Evolutionary conservation across 257 asterid genomes (phyloP), one percentile per base, ranked within the genome.

Genomic region (Solanum paucissectum): DNA sequence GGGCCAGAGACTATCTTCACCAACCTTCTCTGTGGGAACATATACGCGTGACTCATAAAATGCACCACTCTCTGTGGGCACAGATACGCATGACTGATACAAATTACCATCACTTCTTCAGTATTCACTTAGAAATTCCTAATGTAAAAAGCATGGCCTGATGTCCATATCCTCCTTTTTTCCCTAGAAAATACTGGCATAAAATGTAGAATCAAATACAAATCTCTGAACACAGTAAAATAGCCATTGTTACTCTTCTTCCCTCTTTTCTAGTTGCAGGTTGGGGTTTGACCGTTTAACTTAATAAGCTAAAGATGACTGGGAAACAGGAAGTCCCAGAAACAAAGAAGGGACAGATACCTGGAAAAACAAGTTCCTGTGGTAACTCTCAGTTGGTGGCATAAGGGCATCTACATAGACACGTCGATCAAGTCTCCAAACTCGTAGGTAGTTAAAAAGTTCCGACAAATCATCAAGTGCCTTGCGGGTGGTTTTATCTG

Each of bases 391-490:
- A 73, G 97, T 95, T 90, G 99, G 98, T 64, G 98, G 98, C 98
- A 97, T 93, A 82, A 97, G 98, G 86, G 95, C 95, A 88, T 97
- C 99, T 60, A 97, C 90, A 90, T 92, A 95, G 87, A 92, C 93
- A 83, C 69, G 90, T 29, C 62, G 92, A 84, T 94, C 95, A 79
- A 97, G 89, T 91, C 91, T 94, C 99, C 99, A 97, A 74, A 95
- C 89, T 91, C 96, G 90, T 89, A 97, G 89, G 92, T 93, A 95
- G 92, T 93, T 95, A 90, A 90, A 92, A 88, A 97, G 96, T 89
- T 93, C 96, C 12, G 98, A 94, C 91, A 97, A 77, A 88, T 97
- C 99, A 86, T 97, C 98, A 91, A 97, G 98, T 81, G 99, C 98
- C 91, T 92, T 95, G 89, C 93, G 94, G 64, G 97, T 93, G 87